phyloP scores from a whole-genome alignment of 1,139 yeast genomes.

The Geotrichum macrosporum region DNA sequence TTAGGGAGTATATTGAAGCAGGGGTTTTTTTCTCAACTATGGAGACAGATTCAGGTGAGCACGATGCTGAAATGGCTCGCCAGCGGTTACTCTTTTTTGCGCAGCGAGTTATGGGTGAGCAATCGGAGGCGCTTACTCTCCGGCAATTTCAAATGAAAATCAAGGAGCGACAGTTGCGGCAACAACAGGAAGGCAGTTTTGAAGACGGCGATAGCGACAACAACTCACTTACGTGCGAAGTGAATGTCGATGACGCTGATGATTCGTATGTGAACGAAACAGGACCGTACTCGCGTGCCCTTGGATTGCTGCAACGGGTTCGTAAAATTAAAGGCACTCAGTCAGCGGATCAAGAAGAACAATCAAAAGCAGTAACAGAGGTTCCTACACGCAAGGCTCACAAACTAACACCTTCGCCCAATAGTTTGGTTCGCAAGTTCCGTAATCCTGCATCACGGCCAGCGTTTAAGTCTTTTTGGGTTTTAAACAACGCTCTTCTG shows the following conservation, averaged over 20 bases:
- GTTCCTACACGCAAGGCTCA: not conserved
- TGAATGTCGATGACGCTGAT: not conserved
- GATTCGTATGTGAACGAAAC: slow-evolving; percentile 1
- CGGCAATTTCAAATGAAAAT: slow-evolving; percentile 13
- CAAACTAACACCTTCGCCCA: slow-evolving; percentile 10
- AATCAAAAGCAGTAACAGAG: no score
- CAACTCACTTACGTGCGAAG: no score
- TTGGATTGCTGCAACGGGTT: slow-evolving; percentile 3
- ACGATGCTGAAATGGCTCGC: slow-evolving; percentile 39
- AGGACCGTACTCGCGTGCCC: slow-evolving; percentile 11
- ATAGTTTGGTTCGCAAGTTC: slow-evolving; percentile 42
- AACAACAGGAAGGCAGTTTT: slow-evolving; percentile 6
- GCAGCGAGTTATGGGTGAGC: slow-evolving; percentile 30
- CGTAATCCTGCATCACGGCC: slow-evolving; percentile 46
- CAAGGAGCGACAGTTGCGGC: slow-evolving; percentile 1
- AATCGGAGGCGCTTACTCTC: slow-evolving; percentile 11
- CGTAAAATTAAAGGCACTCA: not conserved
- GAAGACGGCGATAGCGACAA: no score
- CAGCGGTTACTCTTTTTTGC: slow-evolving; percentile 44
- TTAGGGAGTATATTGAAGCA: slow-evolving; percentile 59
- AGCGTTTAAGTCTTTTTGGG: slow-evolving; percentile 51
- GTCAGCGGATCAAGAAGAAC: no score
- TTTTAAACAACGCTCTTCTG: slow-evolving; percentile 52
- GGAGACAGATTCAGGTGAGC: slow-evolving; percentile 47
- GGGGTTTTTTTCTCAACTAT: slow-evolving; percentile 60